Conservation (phyloP, 306 rosid species). For the peach (Prunus persica) region Prunus_persica_NCBIv2 NC_034014.1:24828501-24829000, state of each 20-base stretch:
- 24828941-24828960: conserved; percentile 26
- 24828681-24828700: conserved; percentile 58
- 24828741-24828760: conserved; percentile 69
- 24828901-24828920: conserved; percentile 43
- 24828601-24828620: conserved; percentile 43
- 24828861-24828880: conserved; percentile 65
- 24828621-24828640: conserved; percentile 40
- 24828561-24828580: conserved; percentile 70
- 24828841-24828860: conserved; percentile 53
- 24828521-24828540: conserved; percentile 52
- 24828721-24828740: conserved; percentile 89
- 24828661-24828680: conserved; percentile 50
- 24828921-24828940: conserved; percentile 66
- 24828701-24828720: conserved; percentile 62
- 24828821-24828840: conserved; percentile 44
- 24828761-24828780: conserved; percentile 58
- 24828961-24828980: conserved; percentile 12
- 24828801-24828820: conserved; percentile 60
- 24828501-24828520: conserved; percentile 67
- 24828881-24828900: conserved; percentile 37
- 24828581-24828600: conserved; percentile 73
- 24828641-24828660: conserved; percentile 43
- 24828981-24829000: conserved; percentile 10
- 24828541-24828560: conserved; percentile 73
- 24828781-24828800: conserved; percentile 43